These are phyloP conservation scores for Tulasnella sp. DNA, from an alignment of 768 basidiomycete genomes.

Conservation along the genomic window DNA sequence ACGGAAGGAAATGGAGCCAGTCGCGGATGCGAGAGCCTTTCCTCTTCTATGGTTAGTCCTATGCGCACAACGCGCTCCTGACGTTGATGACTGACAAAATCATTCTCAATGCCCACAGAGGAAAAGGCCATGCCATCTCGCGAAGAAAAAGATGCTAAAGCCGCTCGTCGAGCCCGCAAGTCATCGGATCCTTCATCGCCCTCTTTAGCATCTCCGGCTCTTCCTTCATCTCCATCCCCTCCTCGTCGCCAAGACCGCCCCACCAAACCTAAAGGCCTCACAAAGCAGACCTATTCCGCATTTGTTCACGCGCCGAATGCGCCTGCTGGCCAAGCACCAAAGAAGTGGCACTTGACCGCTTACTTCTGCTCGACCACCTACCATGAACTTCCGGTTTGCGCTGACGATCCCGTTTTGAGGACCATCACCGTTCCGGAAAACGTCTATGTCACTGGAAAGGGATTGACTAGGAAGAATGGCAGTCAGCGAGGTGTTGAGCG, in stretches of 20 bases:
- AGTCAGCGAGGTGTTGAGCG: neutral
- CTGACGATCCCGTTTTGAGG: slow-evolving; percentile 70
- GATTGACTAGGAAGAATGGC: slow-evolving; percentile 32
- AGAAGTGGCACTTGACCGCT: slow-evolving; percentile 68
- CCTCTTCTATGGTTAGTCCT: slow-evolving; percentile 56
- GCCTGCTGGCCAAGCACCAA: slow-evolving; percentile 44
- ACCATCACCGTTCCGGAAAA: slow-evolving; percentile 63
- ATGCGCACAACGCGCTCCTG: neutral
- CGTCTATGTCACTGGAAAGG: slow-evolving; percentile 70
- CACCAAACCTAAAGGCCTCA: slow-evolving; percentile 74
- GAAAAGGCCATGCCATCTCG: slow-evolving; percentile 78
- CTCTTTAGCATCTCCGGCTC: neutral
- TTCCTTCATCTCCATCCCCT: slow-evolving; percentile 41
- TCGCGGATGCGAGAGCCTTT: slow-evolving; percentile 74
- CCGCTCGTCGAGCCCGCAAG: slow-evolving; percentile 58
- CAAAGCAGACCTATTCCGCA: slow-evolving; percentile 82
- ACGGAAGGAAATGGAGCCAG: slow-evolving; percentile 80
- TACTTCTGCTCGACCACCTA: slow-evolving; percentile 37
- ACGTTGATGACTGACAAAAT: too few relatives aligned
- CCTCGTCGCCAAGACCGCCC: slow-evolving; percentile 68
- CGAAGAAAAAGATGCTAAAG: slow-evolving; percentile 74
- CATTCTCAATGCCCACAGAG: slow-evolving; percentile 35
- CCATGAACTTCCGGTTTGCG: slow-evolving; percentile 53
- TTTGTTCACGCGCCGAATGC: slow-evolving; percentile 62
- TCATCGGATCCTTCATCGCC: slow-evolving; percentile 44